Conservation (phyloP, 1,139 yeast genomes). For the Candida frijolesensis region DNA sequence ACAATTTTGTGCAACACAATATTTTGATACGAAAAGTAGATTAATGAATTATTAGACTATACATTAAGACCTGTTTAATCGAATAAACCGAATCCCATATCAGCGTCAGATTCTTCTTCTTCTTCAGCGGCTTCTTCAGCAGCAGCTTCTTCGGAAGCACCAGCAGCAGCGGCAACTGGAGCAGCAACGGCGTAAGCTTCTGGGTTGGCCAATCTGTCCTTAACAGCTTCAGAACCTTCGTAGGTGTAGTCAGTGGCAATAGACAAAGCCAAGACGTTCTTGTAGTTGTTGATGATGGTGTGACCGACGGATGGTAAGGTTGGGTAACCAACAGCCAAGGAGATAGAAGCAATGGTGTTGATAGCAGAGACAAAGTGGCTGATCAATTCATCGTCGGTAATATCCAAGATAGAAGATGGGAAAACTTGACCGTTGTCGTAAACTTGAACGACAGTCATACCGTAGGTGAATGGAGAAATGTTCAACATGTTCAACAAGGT, state of each 20-base stretch:
- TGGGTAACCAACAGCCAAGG: slow-evolving; percentile 99
- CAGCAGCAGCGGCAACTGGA: slow-evolving; percentile 93
- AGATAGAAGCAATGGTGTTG: slow-evolving; percentile 91
- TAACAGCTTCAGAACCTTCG: slow-evolving; percentile 98
- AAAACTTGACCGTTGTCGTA: slow-evolving; percentile 98
- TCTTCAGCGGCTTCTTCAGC: slow-evolving; percentile 69
- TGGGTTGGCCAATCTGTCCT: slow-evolving; percentile 87
- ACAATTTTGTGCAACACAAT: neutral
- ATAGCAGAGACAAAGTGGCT: slow-evolving; percentile 91
- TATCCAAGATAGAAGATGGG: slow-evolving; percentile 96
- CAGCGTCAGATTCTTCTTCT: slow-evolving; percentile 64
- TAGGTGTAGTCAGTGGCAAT: slow-evolving; percentile 98
- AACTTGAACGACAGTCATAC: slow-evolving; percentile 95
- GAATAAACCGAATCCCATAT: slow-evolving; percentile 99
- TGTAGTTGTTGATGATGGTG: slow-evolving; percentile 98
- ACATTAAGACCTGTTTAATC: slow-evolving; percentile 59
- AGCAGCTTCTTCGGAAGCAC: slow-evolving; percentile 65
- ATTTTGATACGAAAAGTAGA: neutral
- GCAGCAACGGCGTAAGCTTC: slow-evolving; percentile 99
- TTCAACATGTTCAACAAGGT: slow-evolving; percentile 98
- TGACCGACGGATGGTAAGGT: slow-evolving; percentile 99
- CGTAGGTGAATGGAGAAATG: slow-evolving; percentile 99
- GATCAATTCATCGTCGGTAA: slow-evolving; percentile 96
- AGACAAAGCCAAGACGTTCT: slow-evolving; percentile 97
- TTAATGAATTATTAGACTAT: neutral